phyloP scores from a whole-genome alignment of 2,329 filamentous ascomycete species.

The Epichloe brachyelytri region DNA sequence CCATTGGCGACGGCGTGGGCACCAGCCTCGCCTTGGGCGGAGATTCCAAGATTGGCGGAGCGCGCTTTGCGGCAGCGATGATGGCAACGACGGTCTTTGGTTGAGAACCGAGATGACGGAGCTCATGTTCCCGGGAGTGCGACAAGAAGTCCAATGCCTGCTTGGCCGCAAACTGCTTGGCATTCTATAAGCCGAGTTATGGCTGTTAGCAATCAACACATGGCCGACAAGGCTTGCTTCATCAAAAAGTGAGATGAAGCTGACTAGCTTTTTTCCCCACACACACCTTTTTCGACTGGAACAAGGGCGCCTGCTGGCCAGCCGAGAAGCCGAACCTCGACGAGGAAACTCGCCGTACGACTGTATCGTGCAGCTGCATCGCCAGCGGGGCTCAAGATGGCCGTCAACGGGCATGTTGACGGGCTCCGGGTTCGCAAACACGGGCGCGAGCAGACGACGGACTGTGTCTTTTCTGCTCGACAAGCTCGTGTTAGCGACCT shows the following conservation, averaged over 20 bases:
- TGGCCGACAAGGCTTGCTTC: background rate
- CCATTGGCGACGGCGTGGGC: background rate
- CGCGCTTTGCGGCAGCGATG: background rate
- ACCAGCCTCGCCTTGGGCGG: background rate
- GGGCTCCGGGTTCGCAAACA: slow-evolving; percentile 8
- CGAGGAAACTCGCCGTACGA: slow-evolving; percentile 13
- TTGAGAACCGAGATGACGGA: background rate
- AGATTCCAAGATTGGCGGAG: background rate
- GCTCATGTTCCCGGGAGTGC: background rate
- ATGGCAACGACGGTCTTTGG: background rate
- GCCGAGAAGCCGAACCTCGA: slow-evolving; percentile 20
- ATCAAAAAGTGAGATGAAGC: no score
- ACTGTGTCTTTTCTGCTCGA: slow-evolving; percentile 9
- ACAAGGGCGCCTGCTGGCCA: slow-evolving; percentile 20
- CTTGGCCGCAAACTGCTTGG: slow-evolving; percentile 40
- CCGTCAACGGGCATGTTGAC: slow-evolving; percentile 13
- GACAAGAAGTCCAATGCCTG: slow-evolving; percentile 31
- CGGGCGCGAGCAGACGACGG: slow-evolving; percentile 3
- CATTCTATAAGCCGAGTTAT: slow-evolving; percentile 19
- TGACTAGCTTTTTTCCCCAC: no score
- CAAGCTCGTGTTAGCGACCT: background rate
- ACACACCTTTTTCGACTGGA: slow-evolving; percentile 33
- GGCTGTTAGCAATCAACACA: background rate
- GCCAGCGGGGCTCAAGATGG: slow-evolving; percentile 12
- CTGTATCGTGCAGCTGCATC: slow-evolving; percentile 14